Base-by-base conservation (phyloP, 441 rosid genomes). In the Jatropha podagrica region DNA sequence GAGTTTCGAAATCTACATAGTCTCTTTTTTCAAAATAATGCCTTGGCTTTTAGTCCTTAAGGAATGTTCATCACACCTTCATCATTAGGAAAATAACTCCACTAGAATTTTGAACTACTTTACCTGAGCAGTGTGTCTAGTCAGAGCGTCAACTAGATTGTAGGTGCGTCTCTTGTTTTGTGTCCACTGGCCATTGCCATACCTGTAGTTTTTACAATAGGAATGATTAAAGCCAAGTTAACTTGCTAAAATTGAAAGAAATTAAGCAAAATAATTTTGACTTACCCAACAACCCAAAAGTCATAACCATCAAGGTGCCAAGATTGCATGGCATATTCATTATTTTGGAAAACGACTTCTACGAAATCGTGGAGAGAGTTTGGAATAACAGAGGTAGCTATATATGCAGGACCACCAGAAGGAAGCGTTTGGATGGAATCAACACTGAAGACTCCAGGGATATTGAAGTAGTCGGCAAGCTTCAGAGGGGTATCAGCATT, bases 301-400 rank as follows among this genome's bases (percentile, higher is more conserved):
- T 93, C 97, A 60, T 88, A 95, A 64, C 99, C 99, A 75, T 95
- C 97, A n/a, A 93, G 92, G 76, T 95, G 99, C 99, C 99, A 95
- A 75, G 99, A 90, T 75, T 95, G 98, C 84, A 90, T 76, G 7
- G 84, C 15, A 14, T 85, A 82, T 78, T 93, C 97, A 18, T 82
- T 88, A 86, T 95, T 95, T 66, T 95, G 97, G 74, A 95, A 91
- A 66, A 95, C 82, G 41, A 95, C 75, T 79, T 95, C 99, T 1
- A 88, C 61, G 65, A 89, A 95, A 74, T 89, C 93, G 74, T 93
- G 99, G 48, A 84, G 97, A 51, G 79, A 58, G 20, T 85, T 37
- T 27, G 83, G 81, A 69, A 91, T 73, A 65, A 95, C 97, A 1
- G 94, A 86, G 46, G 97, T 89, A 12, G 89, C 95, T 1, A 91